Evolutionary conservation across 2,329 filamentous ascomycete genomes (phyloP).

Genomic region (Teratosphaeria gauchensis): DNA sequence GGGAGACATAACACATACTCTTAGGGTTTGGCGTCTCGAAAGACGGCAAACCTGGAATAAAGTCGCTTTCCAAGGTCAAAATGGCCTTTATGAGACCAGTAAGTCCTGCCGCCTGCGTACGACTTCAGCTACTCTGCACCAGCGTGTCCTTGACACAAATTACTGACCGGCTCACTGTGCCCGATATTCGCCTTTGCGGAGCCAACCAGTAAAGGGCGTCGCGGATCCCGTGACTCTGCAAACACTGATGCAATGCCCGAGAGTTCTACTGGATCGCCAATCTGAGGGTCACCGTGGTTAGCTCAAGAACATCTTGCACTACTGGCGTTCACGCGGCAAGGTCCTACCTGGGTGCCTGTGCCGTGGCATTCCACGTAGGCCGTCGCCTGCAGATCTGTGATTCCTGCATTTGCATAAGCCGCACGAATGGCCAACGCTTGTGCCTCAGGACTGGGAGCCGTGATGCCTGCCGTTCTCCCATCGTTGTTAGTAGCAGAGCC

Average conservation of each 20-base stretch:
- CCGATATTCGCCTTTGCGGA: not conserved
- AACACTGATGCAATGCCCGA: not conserved
- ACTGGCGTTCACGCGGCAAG: too few relatives aligned
- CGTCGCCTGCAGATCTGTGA: not conserved
- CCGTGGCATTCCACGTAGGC: not conserved
- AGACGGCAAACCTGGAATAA: not conserved
- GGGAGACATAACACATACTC: not conserved
- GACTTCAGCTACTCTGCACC: too few relatives aligned
- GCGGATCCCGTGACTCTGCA: not conserved
- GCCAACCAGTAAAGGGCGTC: not conserved
- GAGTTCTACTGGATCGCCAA: not conserved
- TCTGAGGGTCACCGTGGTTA: too few relatives aligned
- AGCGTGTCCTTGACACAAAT: too few relatives aligned
- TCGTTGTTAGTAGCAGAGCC: not conserved
- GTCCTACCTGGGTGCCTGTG: not conserved
- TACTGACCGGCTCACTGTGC: not conserved
- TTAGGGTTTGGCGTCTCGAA: not conserved
- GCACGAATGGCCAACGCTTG: slow-evolving; percentile 1
- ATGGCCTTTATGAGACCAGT: not conserved
- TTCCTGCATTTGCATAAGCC: not conserved
- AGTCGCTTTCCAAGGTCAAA: not conserved
- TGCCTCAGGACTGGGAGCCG: not conserved
- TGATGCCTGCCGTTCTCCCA: slow-evolving; percentile 4
- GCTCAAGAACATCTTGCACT: too few relatives aligned
- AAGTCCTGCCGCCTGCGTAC: too few relatives aligned